Percentiles rank a stretch among this genome's conserved stretches.
Conservation (phyloP, 1,139 yeast species). For the Lizanozyma gosingica region DNA sequence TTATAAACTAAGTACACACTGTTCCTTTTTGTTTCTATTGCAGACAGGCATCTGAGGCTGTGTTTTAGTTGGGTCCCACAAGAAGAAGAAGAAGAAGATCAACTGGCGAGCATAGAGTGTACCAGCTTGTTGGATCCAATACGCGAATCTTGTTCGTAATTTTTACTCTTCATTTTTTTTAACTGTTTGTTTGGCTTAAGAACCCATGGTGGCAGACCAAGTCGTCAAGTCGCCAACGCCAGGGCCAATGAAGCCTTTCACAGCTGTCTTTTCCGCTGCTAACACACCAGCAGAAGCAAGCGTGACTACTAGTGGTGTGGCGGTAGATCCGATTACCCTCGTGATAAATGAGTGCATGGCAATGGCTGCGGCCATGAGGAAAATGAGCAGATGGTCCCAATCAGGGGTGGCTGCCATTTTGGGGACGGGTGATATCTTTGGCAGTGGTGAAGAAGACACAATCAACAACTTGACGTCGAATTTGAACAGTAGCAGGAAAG, state of each 20-base stretch:
- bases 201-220: background rate
- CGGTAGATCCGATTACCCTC: conserved; percentile 74
- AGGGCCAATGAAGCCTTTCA: background rate
- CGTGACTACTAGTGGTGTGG: conserved; percentile 9
- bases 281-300: background rate
- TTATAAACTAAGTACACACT: too few species aligned
- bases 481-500: conserved; percentile 10
- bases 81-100: too few species aligned
- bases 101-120: too few species aligned
- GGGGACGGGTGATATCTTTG: conserved; percentile 21
- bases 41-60: too few species aligned
- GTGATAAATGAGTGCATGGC: conserved; percentile 84
- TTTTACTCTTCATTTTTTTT: too few species aligned
- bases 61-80: too few species aligned
- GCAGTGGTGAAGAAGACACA: conserved; percentile 2
- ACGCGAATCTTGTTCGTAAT: too few species aligned
- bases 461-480: conserved; percentile 10
- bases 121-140: too few species aligned
- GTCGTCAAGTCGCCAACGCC: background rate
- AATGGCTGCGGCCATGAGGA: conserved; percentile 86
- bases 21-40: too few species aligned
- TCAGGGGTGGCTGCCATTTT: conserved; percentile 86
- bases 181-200: too few species aligned
- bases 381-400: conserved; percentile 70
- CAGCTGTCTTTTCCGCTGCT: background rate